Evolutionary conservation across 2,329 filamentous ascomycete species (phyloP).

Genomic region (Hawksworthiomyces lignivorus): DNA sequence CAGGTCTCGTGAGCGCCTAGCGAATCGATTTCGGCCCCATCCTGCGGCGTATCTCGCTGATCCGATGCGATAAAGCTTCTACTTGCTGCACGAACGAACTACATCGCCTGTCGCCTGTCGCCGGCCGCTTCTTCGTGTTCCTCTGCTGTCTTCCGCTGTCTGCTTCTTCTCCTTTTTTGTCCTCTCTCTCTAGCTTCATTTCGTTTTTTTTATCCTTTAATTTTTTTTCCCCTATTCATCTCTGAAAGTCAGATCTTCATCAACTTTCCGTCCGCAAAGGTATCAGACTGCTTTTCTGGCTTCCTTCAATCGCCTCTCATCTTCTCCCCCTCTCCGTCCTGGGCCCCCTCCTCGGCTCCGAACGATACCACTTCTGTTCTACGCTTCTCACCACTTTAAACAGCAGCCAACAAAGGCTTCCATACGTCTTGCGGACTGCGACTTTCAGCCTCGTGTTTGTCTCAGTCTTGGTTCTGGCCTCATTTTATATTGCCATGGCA

Average conservation of each 20-base stretch:
- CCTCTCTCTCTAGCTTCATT: not conserved
- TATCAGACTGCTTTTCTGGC: too few species aligned
- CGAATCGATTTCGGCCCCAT: constrained; percentile 1
- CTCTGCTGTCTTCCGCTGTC: not conserved
- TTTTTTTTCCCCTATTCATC: not conserved
- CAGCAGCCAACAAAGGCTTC: too few species aligned
- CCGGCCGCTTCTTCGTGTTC: not conserved
- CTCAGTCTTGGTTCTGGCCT: too few species aligned
- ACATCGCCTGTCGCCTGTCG: not conserved
- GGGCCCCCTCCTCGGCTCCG: too few species aligned
- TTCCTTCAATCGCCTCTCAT: too few species aligned
- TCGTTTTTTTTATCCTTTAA: not conserved
- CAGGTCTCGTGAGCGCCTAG: constrained; percentile 18
- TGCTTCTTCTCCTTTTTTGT: not conserved
- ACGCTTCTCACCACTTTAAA: too few species aligned
- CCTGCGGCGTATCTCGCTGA: not conserved
- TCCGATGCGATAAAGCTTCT: constrained; percentile 8
- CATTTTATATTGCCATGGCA: constrained; percentile 3
- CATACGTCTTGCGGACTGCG: too few species aligned
- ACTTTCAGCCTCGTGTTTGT: too few species aligned
- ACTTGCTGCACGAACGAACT: not conserved
- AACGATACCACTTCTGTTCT: too few species aligned
- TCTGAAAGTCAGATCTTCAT: too few species aligned
- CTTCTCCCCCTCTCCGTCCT: too few species aligned
- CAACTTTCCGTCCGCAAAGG: too few species aligned